A percentile compares a stretch with the other conserved stretches of the same genome.
phyloP scores from a whole-genome alignment of 768 basidiomycete genomes.

The Cubamyces lactineus region DNA sequence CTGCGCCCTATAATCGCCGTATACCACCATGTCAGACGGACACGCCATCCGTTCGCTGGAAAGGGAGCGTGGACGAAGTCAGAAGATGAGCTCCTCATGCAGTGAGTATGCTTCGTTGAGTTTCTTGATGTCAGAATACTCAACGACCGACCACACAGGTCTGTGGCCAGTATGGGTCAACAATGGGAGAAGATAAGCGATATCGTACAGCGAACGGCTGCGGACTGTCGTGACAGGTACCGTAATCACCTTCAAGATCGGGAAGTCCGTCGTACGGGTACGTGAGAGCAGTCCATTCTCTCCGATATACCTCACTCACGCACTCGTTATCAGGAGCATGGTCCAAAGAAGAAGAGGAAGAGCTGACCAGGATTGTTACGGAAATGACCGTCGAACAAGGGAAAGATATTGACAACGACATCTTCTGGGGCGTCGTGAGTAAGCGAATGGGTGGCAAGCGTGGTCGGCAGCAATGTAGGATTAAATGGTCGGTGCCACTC shows the following conservation, averaged over 20 bases:
- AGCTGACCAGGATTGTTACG: constrained; percentile 73
- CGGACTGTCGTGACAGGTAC: constrained; percentile 85
- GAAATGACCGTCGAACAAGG: constrained; percentile 75
- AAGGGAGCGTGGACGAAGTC: constrained; percentile 71
- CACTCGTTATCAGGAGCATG: constrained; percentile 53
- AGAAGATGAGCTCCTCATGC: constrained; percentile 65
- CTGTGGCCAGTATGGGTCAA: constrained; percentile 69
- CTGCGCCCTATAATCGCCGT: constrained; percentile 82
- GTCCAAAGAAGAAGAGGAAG: constrained; percentile 80
- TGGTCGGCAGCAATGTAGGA: constrained; percentile 82
- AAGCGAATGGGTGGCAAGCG: constrained; percentile 76
- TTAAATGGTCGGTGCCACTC: constrained; percentile 66
- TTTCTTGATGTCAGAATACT: not conserved
- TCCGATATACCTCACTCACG: not conserved
- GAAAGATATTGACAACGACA: constrained; percentile 72
- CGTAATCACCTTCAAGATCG: constrained; percentile 79
- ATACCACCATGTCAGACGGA: constrained; percentile 78
- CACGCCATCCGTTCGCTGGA: constrained; percentile 66
- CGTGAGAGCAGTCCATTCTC: constrained; percentile 11
- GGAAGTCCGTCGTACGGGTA: constrained; percentile 63
- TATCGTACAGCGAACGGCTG: constrained; percentile 71
- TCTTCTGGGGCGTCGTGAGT: constrained; percentile 82
- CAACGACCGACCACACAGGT: constrained; percentile 45
- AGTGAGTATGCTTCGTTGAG: constrained; percentile 46
- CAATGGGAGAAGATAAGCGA: constrained; percentile 81